Evolutionary conservation across 2,329 filamentous ascomycete species (phyloP), one percentile per base, ranked within the genome.

Genomic region (Scleromitrula shiraiana): DNA sequence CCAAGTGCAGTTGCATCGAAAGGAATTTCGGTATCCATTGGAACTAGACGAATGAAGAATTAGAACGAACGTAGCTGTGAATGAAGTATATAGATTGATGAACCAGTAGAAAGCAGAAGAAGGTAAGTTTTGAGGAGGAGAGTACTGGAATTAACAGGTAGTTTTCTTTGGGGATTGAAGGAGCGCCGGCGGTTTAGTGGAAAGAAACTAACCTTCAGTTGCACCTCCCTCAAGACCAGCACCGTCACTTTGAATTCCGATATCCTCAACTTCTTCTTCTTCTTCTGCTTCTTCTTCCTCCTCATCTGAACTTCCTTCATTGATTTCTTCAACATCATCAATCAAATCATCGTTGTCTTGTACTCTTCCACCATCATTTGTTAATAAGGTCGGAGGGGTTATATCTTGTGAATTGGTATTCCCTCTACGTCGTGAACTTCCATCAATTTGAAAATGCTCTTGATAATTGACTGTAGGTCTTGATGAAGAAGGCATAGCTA

Each of bases 1-100:
- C 82, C 73, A 8, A 64, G 41, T 29, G 56, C 55, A 15, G 72
- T 67, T 12, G 79, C 70, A 48, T 81, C 72, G 44, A 82, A 76
- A 1, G 64, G 60, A 4, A 61, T 44, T 47, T 63, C 57, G 7
- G 61, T 52, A 32, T 65, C 63, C 58, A 64, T 64, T n/a, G 56
- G 56, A 10, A 57, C 61, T 64, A 48, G 23, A 49, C 20, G 14
- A 14, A 22, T 15, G 17, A 41, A 9, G 14, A 20, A 27, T 47
- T 23, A 23, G 24, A 24, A 7, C 12, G 20, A 36, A 56, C 45
- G 55, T 19, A 50, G 36, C 39, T 43, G 29, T 22, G 22, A 14
- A 8, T 14, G 30, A n/a, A n/a, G 20, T 19, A 30, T 23, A n/a
- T 27, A n/a, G 17, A 23, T 39, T 33, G 10, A 23, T 35, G 14